A percentile compares a stretch with the other conserved stretches of the same genome.
phyloP scores from a whole-genome alignment of 345 rosid genomes.

The Acer negundo region DNA sequence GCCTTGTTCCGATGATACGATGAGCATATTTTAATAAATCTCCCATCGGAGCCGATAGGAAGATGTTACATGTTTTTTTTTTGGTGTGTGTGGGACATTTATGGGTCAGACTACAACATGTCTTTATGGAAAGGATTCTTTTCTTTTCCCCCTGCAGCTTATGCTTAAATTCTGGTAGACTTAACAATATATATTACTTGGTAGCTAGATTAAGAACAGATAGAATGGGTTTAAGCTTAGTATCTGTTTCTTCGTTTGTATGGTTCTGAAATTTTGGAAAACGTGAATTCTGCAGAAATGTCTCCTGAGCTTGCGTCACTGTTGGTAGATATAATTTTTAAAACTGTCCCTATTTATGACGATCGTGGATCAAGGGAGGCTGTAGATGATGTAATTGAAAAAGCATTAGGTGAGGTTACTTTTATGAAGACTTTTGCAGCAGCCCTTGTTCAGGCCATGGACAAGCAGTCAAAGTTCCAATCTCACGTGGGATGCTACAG shows the following conservation, averaged over 20 bases:
- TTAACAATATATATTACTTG: neutral
- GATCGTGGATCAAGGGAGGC: conserved; percentile 81
- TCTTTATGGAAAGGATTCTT: neutral
- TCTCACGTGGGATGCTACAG: conserved; percentile 65
- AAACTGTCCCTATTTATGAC: conserved; percentile 67
- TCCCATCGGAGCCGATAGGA: neutral
- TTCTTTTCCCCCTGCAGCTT: neutral
- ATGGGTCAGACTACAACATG: neutral
- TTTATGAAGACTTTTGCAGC: conserved; percentile 92
- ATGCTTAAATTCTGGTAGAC: neutral
- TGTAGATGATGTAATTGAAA: conserved; percentile 71
- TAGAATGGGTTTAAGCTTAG: neutral
- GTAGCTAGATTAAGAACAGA: neutral
- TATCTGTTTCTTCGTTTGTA: neutral
- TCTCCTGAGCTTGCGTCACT: conserved; percentile 51
- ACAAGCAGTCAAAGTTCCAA: conserved; percentile 63
- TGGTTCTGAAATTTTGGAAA: conserved; percentile 3
- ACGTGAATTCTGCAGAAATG: conserved; percentile 59
- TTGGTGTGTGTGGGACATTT: neutral
- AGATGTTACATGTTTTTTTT: neutral
- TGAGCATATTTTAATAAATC: neutral
- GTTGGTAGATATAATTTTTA: conserved; percentile 76
- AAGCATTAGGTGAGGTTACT: conserved; percentile 45
- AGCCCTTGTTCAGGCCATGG: conserved; percentile 83
- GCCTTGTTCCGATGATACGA: neutral